A percentile compares a stretch with the other conserved stretches of the same genome.
Conservation (phyloP, 2,329 filamentous ascomycete species). For the Leptosphaerulina australis region DNA sequence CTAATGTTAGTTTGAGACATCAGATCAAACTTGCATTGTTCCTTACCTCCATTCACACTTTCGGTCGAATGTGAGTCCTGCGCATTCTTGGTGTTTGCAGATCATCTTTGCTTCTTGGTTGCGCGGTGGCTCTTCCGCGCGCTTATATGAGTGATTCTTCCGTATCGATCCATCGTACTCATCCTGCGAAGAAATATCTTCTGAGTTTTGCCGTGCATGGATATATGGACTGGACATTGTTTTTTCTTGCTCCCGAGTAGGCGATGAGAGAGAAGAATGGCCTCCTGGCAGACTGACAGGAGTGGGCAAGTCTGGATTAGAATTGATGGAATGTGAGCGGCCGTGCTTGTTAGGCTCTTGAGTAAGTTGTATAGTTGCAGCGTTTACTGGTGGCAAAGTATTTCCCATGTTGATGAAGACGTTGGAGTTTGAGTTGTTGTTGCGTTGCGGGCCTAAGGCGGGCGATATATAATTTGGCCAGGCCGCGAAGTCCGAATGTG, state of each 20-base stretch:
- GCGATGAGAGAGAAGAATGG: conserved; percentile 40
- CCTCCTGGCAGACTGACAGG: conserved; percentile 42
- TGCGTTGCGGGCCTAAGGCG: conserved; percentile 41
- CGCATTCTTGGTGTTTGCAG: conserved; percentile 72
- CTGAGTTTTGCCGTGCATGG: conserved; percentile 32
- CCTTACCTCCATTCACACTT: conserved; percentile 95
- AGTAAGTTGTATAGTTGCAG: conserved; percentile 29
- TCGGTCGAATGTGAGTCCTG: conserved; percentile 72
- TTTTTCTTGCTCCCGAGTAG: conserved; percentile 31
- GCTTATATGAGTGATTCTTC: conserved; percentile 49
- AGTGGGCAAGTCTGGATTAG: conserved; percentile 43
- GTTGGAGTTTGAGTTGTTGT: conserved; percentile 30
- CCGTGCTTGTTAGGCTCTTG: conserved; percentile 35
- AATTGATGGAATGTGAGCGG: conserved; percentile 40
- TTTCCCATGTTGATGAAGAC: conserved; percentile 35
- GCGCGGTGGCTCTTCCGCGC: conserved; percentile 59
- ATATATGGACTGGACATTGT: conserved; percentile 32
- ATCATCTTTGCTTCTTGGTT: conserved; percentile 77
- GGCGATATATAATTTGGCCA: conserved; percentile 36
- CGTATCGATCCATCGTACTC: conserved; percentile 38
- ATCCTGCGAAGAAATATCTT: conserved; percentile 39
- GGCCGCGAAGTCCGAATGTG: conserved; percentile 40
- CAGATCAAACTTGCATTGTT: background rate
- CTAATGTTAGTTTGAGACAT: background rate
- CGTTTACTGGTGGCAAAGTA: conserved; percentile 27